Evolutionary conservation across 768 basidiomycete genomes (phyloP).

Genomic region (Lactifluus pinguis): DNA sequence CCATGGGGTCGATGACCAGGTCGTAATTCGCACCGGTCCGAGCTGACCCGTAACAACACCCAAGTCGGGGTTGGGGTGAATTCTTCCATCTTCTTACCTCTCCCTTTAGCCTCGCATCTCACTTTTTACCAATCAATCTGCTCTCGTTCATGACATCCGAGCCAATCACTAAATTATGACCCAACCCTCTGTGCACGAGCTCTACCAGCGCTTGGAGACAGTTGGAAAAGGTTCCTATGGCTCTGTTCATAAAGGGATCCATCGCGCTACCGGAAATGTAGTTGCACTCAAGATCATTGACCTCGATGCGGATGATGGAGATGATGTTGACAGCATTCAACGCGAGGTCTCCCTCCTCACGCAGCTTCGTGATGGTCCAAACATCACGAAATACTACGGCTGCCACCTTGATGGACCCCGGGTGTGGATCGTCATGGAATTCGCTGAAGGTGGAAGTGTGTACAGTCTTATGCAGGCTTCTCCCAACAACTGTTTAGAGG

Average conservation of each 20-base stretch:
- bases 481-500: conserved; percentile 68
- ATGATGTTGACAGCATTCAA: conserved; percentile 95
- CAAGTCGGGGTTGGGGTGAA: too few species aligned
- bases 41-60: too few species aligned
- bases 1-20: conserved; percentile 25
- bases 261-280: conserved; percentile 75
- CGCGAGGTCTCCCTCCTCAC: conserved; percentile 89
- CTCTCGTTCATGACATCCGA: conserved; percentile 1
- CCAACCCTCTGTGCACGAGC: conserved; percentile 62
- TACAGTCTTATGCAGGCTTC: conserved; percentile 87
- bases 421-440: conserved; percentile 99
- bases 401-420: conserved; percentile 91
- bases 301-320: conserved; percentile 82
- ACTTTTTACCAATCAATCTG: neutral
- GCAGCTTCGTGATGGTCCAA: conserved; percentile 82
- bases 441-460: conserved; percentile 91
- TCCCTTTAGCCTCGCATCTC: neutral
- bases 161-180: conserved; percentile 24
- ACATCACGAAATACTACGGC: conserved; percentile 94
- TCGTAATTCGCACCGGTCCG: neutral
- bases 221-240: conserved; percentile 95
- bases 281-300: conserved; percentile 99
- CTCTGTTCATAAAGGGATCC: conserved; percentile 85
- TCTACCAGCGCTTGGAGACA: conserved; percentile 82
- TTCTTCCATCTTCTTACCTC: neutral